Percentiles rank a stretch among this genome's conserved stretches.
These are phyloP conservation scores for Scedosporium dehoogii DNA, from an alignment of 2,329 filamentous ascomycete species.

Conservation along the genomic window DNA sequence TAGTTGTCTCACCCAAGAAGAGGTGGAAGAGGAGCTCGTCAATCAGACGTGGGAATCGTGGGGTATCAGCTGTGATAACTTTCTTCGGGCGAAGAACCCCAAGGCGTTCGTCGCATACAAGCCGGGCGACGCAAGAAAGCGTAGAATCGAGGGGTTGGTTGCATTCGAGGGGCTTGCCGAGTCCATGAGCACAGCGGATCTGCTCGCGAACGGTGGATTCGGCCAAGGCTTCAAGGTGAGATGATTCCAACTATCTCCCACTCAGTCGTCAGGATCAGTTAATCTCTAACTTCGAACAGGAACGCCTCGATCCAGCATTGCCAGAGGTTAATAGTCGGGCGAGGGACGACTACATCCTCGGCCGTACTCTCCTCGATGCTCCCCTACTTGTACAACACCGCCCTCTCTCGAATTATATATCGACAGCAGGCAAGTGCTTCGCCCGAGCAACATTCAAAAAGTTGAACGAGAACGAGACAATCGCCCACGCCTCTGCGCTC, in stretches of 20 bases:
- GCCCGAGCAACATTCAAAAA: slow-evolving; percentile 16
- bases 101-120: slow-evolving; percentile 39
- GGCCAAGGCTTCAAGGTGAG: slow-evolving; percentile 27
- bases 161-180: slow-evolving; percentile 46
- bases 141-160: slow-evolving; percentile 25
- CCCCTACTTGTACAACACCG: slow-evolving; percentile 15
- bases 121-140: not conserved
- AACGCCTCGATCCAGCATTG: slow-evolving; percentile 50
- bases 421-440: slow-evolving; percentile 19
- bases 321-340: slow-evolving; percentile 41
- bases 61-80: slow-evolving; percentile 52
- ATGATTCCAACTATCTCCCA: not conserved
- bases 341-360: slow-evolving; percentile 41
- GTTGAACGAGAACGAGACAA: not conserved
- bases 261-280: not conserved
- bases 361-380: slow-evolving; percentile 37
- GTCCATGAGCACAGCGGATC: slow-evolving; percentile 55
- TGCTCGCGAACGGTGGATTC: slow-evolving; percentile 41
- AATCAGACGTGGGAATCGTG: slow-evolving; percentile 59
- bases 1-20: slow-evolving; percentile 15
- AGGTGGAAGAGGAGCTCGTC: slow-evolving; percentile 52
- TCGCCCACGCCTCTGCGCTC: slow-evolving; percentile 10
- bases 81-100: slow-evolving; percentile 23
- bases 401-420: slow-evolving; percentile 15
- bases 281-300: slow-evolving; percentile 19